Conservation (phyloP, 805 yeast genomes). For the Metschnikowia koreensis region DNA sequence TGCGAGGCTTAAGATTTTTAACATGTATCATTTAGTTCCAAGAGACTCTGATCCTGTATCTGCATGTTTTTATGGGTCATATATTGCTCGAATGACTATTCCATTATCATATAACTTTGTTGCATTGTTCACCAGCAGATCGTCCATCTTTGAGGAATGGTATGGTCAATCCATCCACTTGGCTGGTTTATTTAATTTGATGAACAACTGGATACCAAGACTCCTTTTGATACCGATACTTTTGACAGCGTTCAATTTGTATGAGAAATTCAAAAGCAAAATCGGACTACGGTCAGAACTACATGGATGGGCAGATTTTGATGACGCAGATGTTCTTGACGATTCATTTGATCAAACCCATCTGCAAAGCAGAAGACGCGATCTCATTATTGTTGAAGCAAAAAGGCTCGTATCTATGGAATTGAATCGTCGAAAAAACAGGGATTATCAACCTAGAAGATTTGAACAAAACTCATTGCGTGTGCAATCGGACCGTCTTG, state of each 20-base stretch:
- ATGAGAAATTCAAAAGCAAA: conserved; percentile 52
- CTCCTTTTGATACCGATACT: conserved; percentile 68
- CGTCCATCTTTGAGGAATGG: conserved; percentile 64
- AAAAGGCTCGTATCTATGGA: conserved; percentile 40
- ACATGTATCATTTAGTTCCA: conserved; percentile 72
- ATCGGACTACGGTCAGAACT: conserved; percentile 38
- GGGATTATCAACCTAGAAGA: background rate
- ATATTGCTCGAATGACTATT: conserved; percentile 76
- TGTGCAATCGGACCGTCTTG: too few relatives aligned
- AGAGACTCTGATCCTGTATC: conserved; percentile 72
- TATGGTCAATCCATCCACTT: conserved; percentile 73
- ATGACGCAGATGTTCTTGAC: conserved; percentile 22
- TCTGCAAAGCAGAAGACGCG: conserved; percentile 27
- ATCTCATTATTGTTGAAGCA: conserved; percentile 41
- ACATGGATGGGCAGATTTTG: conserved; percentile 41
- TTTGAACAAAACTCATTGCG: conserved; percentile 21
- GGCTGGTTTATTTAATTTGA: conserved; percentile 67
- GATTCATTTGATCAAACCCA: conserved; percentile 17
- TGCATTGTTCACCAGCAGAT: conserved; percentile 55
- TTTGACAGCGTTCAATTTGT: conserved; percentile 62
- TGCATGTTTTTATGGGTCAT: conserved; percentile 73
- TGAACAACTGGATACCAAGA: conserved; percentile 76
- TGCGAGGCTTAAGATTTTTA: conserved; percentile 66
- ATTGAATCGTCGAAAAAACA: conserved; percentile 22
- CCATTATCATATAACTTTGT: conserved; percentile 80